Base-by-base conservation (phyloP, 1,284 basidiomycete species). In the Rhodofomes roseus region DNA sequence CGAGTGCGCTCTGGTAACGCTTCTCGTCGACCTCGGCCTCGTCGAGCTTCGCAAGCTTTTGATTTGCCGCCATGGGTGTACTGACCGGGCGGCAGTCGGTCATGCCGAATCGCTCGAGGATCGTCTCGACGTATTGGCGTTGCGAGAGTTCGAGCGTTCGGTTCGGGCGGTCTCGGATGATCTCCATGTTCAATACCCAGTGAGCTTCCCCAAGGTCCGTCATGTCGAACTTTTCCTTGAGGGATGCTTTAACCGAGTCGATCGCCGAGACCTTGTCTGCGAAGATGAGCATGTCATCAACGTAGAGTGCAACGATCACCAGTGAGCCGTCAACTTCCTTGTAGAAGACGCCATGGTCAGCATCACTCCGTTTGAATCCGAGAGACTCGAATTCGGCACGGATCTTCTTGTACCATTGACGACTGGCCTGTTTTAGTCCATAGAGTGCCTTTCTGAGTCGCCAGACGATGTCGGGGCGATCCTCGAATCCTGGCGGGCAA, bases 101-200 rank as follows among this genome's bases (percentile, higher is more conserved):
- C 22, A 74, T 54, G 12, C 63, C 55, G 59, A 69, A 74, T 2
- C 66, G 56, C 8, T 58, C 43, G n/a, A 77, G 61, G 14, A 77
- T 65, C 2, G 60, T 51, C 9, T 68, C 46, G 51, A 73, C 67
- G 61, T 75, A 76, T 7, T 61, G 43, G 1, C 62, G 59, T 40
- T 76, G 74, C 0, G 60, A 67, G 16, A 77, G 60, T 20, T 64
- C 58, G 22, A 77, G 65, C 2, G 70, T 74, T 6, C 69, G 52
- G 1, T 52, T 58, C 2, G 53, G 40, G 16, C 65, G 53, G 54
- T 77, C 66, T 12, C 72, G 65, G 4, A 52, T 57, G 57, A 78
- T 65, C 56, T 73, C 64, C 43, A 77, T 67, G 4, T 75, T 73
- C 0, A 78, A 65, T n/a, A 78, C 59, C 64, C 66, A 73, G 11